Evolutionary conservation across 352 stramenopile genomes (phyloP).

Genomic region (Pythium myriotylum): DNA sequence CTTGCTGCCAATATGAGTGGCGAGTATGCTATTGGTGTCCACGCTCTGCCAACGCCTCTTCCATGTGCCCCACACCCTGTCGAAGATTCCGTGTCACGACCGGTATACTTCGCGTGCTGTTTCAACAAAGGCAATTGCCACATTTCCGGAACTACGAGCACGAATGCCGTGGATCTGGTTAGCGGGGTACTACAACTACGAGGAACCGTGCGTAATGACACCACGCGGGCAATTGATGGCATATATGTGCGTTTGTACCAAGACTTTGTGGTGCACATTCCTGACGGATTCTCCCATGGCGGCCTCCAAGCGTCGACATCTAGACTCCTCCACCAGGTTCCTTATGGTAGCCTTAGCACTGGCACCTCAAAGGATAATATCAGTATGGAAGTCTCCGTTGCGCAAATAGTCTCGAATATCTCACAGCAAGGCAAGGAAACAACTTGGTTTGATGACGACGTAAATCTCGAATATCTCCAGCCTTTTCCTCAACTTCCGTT

Average conservation of each 20-base stretch:
- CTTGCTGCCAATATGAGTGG: conserved; percentile 7
- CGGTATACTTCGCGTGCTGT: conserved; percentile 23
- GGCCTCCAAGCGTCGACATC: neutral
- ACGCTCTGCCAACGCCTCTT: conserved; percentile 1
- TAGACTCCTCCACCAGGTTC: conserved; percentile 3
- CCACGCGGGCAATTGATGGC: neutral
- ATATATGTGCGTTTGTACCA: conserved; percentile 16
- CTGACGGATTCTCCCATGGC: neutral
- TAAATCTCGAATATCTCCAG: conserved; percentile 2
- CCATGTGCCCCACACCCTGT: neutral
- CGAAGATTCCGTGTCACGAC: conserved; percentile 1
- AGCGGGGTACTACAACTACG: conserved; percentile 2
- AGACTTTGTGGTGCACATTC: conserved; percentile 15
- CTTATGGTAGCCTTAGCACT: neutral
- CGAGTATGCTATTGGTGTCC: conserved; percentile 9
- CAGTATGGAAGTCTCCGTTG: conserved; percentile 5
- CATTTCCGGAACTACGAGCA: conserved; percentile 3
- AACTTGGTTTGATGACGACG: conserved; percentile 2
- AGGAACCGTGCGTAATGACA: conserved; percentile 10
- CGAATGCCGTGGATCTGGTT: conserved; percentile 8
- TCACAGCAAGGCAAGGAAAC: neutral
- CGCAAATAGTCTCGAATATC: neutral
- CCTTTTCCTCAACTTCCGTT: conserved; percentile 8
- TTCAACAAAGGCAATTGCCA: conserved; percentile 16
- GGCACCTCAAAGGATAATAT: conserved; percentile 11